Conservation (phyloP, 352 stramenopile genomes). For the Globisporangium lucens region DNA sequence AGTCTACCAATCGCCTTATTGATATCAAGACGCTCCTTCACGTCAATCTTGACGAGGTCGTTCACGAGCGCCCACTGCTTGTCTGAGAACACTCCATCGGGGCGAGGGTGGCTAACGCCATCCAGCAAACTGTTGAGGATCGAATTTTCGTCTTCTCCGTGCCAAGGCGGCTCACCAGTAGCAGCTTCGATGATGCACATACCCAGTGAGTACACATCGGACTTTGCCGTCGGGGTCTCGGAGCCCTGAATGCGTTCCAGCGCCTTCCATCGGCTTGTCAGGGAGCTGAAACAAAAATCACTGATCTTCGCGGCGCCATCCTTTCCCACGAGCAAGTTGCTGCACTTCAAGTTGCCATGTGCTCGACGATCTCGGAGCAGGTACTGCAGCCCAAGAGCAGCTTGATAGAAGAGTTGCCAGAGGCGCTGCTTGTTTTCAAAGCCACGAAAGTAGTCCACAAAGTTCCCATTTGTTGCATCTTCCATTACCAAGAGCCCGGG, state of each 20-base stretch:
- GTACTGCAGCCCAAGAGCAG: slow-evolving; percentile 43
- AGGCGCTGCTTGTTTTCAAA: slow-evolving; percentile 14
- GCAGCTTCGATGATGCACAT: slow-evolving; percentile 4
- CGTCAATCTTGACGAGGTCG: not conserved
- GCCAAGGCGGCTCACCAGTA: not conserved
- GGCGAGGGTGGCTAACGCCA: not conserved
- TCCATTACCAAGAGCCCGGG: slow-evolving; percentile 28
- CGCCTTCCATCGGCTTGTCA: slow-evolving; percentile 34
- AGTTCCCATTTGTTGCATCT: slow-evolving; percentile 29
- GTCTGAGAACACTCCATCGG: not conserved
- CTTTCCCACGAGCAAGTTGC: slow-evolving; percentile 75
- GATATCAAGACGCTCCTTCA: not conserved
- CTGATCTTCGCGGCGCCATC: slow-evolving; percentile 32
- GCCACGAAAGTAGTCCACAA: slow-evolving; percentile 25
- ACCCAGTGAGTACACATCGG: slow-evolving; percentile 1
- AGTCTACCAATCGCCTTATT: not conserved
- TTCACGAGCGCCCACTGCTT: not conserved
- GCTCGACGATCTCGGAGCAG: slow-evolving; percentile 46
- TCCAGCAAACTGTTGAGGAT: not conserved
- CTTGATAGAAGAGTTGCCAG: slow-evolving; percentile 32
- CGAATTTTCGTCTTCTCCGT: not conserved
- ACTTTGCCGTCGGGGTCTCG: not conserved
- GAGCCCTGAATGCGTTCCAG: slow-evolving; percentile 22
- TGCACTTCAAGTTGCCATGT: slow-evolving; percentile 85
- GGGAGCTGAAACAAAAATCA: slow-evolving; percentile 37